A percentile compares a stretch with the other conserved stretches of the same genome.
Evolutionary conservation across 2,329 filamentous ascomycete species (phyloP).

Genomic region (Paecilomyces sp.): DNA sequence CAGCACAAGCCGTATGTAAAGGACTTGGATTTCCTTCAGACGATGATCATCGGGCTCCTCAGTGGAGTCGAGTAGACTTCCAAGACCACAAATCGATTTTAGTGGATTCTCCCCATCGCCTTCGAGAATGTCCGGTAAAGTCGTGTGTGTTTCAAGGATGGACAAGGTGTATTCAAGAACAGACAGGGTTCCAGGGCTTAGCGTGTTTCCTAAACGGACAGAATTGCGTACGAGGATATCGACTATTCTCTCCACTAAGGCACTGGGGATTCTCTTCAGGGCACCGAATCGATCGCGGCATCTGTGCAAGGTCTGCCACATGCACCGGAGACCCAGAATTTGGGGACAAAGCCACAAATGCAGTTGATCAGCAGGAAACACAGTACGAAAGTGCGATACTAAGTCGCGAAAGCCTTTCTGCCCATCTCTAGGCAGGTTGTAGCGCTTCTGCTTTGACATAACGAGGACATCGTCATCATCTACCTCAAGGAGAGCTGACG

Average conservation of each 20-base stretch:
- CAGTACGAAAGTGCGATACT: slow-evolving; percentile 13
- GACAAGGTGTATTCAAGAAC: slow-evolving; percentile 23
- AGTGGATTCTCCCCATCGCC: slow-evolving; percentile 20
- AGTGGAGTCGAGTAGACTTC: slow-evolving; percentile 31
- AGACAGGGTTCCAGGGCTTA: slow-evolving; percentile 10
- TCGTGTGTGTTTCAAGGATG: slow-evolving; percentile 31
- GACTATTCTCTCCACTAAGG: slow-evolving; percentile 22
- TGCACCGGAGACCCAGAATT: slow-evolving; percentile 24
- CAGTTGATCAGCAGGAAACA: slow-evolving; percentile 17
- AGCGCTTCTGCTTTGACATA: slow-evolving; percentile 13
- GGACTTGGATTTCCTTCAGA: slow-evolving; percentile 21
- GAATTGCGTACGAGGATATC: slow-evolving; percentile 18
- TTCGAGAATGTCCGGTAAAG: slow-evolving; percentile 18
- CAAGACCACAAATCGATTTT: slow-evolving; percentile 20
- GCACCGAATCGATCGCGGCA: slow-evolving; percentile 23
- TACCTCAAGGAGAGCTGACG: slow-evolving; percentile 17
- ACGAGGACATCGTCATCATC: slow-evolving; percentile 21
- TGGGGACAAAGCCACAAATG: slow-evolving; percentile 21
- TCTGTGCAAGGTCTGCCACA: slow-evolving; percentile 23
- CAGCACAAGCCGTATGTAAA: slow-evolving; percentile 63
- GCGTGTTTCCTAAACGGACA: slow-evolving; percentile 3
- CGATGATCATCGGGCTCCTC: slow-evolving; percentile 10
- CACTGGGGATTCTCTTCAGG: slow-evolving; percentile 17
- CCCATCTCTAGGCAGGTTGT: slow-evolving; percentile 22
- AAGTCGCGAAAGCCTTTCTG: slow-evolving; percentile 22